Evolutionary conservation across 2,329 filamentous ascomycete genomes (phyloP), one percentile per base, ranked within the genome.

Genomic region (Sporothrix schenckii): DNA sequence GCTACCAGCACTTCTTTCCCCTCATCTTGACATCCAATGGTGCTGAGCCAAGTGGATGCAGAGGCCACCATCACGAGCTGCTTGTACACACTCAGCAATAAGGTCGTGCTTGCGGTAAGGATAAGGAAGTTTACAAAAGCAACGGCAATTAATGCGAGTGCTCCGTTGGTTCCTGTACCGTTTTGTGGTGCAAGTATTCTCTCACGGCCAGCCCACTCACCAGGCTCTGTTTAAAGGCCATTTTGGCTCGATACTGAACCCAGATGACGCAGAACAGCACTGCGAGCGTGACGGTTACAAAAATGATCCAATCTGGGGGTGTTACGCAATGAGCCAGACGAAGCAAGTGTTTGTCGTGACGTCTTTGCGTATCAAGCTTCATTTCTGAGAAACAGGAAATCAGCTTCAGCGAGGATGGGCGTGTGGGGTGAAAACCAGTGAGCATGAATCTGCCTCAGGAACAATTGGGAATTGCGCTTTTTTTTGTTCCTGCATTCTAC

Each of bases 41-140:
- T 16, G 30, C 49, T 16, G 49, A 30, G 30, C n/a, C 30, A 44
- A 39, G 49, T 66, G 65, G 65, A 53, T 66, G n/a, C n/a, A 44
- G 56, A 44, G 56, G n/a, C 56, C 30, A 30, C 41, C 3, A 21
- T 30, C 24, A 63, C 30, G 49, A 10, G 13, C 47, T 53, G 30
- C 30, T 30, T 34, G 41, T 34, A 5, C 30, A n/a, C 44, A 16
- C 47, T 34, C 30, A 10, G 30, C 13, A 16, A 39, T 2, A 54
- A 54, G 52, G 52, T 54, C 52, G 52, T 30, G 52, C 52, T 19
- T 3, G 13, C 30, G 11, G 52, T n/a, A 44, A 34, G 39, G 56
- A 24, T 61, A 9, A 24, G 39, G 56, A 10, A 61, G 2, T 21
- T 24, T 21, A 13, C 56, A 61, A 21, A 11, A 21, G 34, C 34